Base-by-base conservation (phyloP, 805 yeast genomes). In the Deakozyma indianensis region DNA sequence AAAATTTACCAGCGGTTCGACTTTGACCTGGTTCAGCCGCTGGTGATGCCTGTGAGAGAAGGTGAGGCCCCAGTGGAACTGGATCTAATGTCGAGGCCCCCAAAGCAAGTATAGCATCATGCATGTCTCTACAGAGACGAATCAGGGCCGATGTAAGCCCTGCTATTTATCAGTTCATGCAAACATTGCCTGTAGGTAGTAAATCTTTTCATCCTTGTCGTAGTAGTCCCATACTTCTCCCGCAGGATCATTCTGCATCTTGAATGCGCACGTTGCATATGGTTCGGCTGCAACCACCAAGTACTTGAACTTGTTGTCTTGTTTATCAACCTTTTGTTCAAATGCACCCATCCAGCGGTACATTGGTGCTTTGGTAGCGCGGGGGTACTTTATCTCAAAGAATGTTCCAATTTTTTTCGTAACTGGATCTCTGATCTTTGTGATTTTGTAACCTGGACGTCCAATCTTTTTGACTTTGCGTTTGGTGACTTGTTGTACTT, bases 211-310 rank as follows among this genome's bases (percentile, higher is more conserved):
- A 52, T 79, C 87, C 2, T 51, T 54, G 58, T 83, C 90, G 79
- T 82, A 85, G 56, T 67, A 69, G 56, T 79, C 74, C 80, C 85
- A 80, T 21, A 71, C 24, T 16, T 41, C 42, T 49, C 72, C 77
- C 14, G 77, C 66, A 22, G 77, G 75, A 20, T 57, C 66, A 15
- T 76, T 68, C 1, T 94, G 94, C 11, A 92, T 68, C 48, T 84
- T 79, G 47, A 90, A 66, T 1, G 81, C 83, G 7, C 86, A 68
- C 48, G 80, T 85, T 49, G 86, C 90, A 60, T 85, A 92, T 1
- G 96, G 96, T 58, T 86, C 95, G 2, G 81, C 92, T n/a, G 87
- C 78, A 0, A 88, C 63, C 9, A 88, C 78, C 51, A 92, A 54
- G 58, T 79, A 88, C 61, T 83, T 94, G 61, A 58, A 77, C 7